These are phyloP conservation scores for Leccinum fibrillosum DNA, from an alignment of 768 basidiomycete genomes.

Conservation along the genomic window DNA sequence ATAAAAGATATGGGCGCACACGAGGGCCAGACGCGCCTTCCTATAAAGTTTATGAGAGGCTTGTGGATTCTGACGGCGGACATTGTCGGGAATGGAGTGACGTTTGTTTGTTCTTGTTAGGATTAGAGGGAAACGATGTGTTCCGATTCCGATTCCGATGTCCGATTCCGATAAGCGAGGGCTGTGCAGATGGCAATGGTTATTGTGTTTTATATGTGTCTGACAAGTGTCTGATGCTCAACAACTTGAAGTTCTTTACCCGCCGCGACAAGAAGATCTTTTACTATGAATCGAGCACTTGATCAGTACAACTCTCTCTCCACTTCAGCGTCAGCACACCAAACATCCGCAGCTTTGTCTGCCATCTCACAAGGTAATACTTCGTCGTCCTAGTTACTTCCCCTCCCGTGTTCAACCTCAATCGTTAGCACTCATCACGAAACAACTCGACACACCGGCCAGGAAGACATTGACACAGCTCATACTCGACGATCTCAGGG, in stretches of 20 bases:
- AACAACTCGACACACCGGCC: slow-evolving; percentile 35
- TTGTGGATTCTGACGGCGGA: slow-evolving; percentile 43
- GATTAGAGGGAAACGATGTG: slow-evolving; percentile 7
- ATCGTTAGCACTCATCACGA: slow-evolving; percentile 12
- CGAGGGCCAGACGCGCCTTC: slow-evolving; percentile 51
- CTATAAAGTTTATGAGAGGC: slow-evolving; percentile 62
- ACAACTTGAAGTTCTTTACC: no score
- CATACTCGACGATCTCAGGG: slow-evolving; percentile 59
- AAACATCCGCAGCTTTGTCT: slow-evolving; percentile 7
- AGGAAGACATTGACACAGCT: slow-evolving; percentile 55
- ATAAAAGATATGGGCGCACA: slow-evolving; percentile 29
- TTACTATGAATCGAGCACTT: slow-evolving; percentile 14
- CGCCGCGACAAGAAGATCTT: not conserved
- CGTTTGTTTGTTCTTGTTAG: slow-evolving; percentile 21
- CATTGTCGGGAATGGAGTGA: slow-evolving; percentile 20
- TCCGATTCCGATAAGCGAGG: slow-evolving; percentile 7
- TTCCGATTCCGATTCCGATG: slow-evolving; percentile 9
- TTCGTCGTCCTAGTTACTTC: slow-evolving; percentile 6
- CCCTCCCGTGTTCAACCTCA: slow-evolving; percentile 7
- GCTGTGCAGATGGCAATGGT: slow-evolving; percentile 13
- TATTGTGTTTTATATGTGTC: not conserved
- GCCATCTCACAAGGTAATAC: slow-evolving; percentile 20
- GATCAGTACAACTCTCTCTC: slow-evolving; percentile 20
- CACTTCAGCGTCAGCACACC: slow-evolving; percentile 2
- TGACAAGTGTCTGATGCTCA: not conserved